These are phyloP conservation scores for Raddia guianensis DNA, from an alignment of 176 grass and related monocot species.

Conservation along the genomic window DNA sequence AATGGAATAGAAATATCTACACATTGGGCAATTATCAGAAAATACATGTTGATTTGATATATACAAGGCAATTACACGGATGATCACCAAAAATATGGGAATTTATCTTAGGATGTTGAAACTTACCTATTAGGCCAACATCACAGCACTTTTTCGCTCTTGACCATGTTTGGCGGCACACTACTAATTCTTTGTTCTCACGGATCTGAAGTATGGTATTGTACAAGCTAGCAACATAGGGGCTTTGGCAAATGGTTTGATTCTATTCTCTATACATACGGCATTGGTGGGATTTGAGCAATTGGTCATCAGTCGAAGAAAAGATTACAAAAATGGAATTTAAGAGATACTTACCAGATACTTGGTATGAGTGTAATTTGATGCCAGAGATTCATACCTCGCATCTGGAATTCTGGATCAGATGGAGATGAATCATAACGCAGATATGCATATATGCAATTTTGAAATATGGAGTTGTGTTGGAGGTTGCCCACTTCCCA, in stretches of 20 bases:
- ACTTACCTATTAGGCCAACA: neutral
- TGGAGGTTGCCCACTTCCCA: neutral
- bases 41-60: neutral
- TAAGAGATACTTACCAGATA: neutral
- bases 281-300: neutral
- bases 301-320: neutral
- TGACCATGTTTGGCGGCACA: neutral
- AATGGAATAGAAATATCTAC: neutral
- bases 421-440: neutral
- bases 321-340: neutral
- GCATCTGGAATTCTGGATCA: neutral
- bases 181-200: neutral
- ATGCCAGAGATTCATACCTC: neutral
- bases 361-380: neutral
- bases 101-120: neutral
- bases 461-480: neutral
- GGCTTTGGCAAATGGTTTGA: neutral
- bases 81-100: neutral
- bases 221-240: too few relatives aligned
- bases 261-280: neutral
- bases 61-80: neutral
- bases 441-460: neutral
- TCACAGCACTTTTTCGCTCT: neutral
- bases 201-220: neutral
- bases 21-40: neutral